Evolutionary conservation across 768 basidiomycete genomes (phyloP).

Genomic region (Macrocybe gigantea): DNA sequence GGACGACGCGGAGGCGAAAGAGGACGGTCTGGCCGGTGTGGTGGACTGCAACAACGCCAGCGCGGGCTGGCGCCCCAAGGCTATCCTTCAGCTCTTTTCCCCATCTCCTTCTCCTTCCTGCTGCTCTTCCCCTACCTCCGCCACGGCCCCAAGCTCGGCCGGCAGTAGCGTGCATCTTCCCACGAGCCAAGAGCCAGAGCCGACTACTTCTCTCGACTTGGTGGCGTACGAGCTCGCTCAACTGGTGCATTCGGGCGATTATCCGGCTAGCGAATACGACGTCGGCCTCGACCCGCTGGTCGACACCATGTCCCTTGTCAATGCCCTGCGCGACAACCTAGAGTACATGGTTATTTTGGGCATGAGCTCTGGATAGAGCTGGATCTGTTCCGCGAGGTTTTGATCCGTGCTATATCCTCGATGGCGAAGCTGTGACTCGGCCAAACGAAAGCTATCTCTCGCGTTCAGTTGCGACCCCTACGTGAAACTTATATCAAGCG

Average conservation of each 20-base stretch:
- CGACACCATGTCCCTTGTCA: constrained; percentile 14
- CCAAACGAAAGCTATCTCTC: too few species aligned
- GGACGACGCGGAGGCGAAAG: neutral
- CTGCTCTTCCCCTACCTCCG: too few species aligned
- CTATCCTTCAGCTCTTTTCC: too few species aligned
- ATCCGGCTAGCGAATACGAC: constrained; percentile 4
- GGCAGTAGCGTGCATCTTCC: too few species aligned
- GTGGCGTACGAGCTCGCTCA: constrained; percentile 11
- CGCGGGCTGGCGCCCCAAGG: too few species aligned
- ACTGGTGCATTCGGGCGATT: constrained; percentile 20
- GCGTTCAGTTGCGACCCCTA: too few species aligned
- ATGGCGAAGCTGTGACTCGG: constrained; percentile 5
- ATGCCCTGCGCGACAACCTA: constrained; percentile 29
- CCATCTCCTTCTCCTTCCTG: too few species aligned
- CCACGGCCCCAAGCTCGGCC: too few species aligned
- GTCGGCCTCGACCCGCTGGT: constrained; percentile 16
- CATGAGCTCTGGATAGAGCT: constrained; percentile 27
- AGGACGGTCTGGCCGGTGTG: neutral
- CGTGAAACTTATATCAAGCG: too few species aligned
- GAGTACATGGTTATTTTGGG: constrained; percentile 24
- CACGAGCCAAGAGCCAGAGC: too few species aligned
- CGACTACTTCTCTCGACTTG: neutral
- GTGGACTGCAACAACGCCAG: neutral
- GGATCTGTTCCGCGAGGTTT: constrained; percentile 16
- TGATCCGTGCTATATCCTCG: constrained; percentile 16